Percentiles rank a stretch among this genome's conserved stretches.
Conservation (phyloP, 225 moss, liverwort and hornwort species). For the Rhytidiadelphus loreus region DNA sequence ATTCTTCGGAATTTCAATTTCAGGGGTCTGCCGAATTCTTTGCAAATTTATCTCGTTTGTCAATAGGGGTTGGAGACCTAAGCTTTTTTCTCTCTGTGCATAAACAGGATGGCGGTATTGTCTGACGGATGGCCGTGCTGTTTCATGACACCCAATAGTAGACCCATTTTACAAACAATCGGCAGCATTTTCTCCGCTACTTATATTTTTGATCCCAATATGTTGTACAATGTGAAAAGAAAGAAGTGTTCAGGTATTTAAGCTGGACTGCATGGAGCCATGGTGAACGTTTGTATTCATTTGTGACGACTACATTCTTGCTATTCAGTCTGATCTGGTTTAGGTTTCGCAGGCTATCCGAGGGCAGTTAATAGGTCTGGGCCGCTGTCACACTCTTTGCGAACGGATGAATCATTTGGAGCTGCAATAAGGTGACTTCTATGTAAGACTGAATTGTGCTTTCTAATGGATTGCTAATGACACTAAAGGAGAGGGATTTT, state of each 20-base stretch:
- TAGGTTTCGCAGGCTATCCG: conserved; percentile 2
- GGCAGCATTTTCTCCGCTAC: background rate
- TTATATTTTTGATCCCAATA: background rate
- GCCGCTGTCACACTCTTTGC: background rate
- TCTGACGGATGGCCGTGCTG: background rate
- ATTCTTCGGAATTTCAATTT: background rate
- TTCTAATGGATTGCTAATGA: background rate
- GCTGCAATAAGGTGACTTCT: conserved; percentile 11
- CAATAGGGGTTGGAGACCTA: background rate
- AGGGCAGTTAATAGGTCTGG: background rate
- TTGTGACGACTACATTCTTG: background rate
- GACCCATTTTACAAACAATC: background rate
- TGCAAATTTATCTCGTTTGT: background rate
- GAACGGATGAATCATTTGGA: background rate
- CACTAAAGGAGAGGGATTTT: background rate
- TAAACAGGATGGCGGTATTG: background rate
- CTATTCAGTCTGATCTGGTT: background rate
- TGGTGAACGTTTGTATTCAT: background rate
- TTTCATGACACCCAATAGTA: background rate
- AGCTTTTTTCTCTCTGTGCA: background rate
- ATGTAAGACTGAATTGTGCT: background rate
- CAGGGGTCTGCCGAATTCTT: background rate
- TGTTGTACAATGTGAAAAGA: background rate
- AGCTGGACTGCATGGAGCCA: background rate
- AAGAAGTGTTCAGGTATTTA: conserved; percentile 7